phyloP scores from a whole-genome alignment of 176 grass and related monocot species.

The Secale cereale region DNA sequence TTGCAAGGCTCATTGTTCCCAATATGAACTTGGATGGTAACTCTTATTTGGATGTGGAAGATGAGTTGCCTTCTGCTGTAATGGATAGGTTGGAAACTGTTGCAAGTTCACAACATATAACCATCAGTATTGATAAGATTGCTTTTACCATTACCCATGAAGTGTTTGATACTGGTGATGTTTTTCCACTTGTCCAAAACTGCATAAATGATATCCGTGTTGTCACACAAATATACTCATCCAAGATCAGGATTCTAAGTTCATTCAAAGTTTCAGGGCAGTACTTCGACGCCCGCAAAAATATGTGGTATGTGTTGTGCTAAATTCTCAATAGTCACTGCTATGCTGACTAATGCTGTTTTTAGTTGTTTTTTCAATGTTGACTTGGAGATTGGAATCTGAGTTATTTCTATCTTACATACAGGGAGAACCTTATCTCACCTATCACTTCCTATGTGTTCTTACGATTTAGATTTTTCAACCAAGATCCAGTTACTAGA shows the following conservation, averaged over 20 bases:
- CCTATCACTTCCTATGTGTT: slow-evolving; percentile 61
- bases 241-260: slow-evolving; percentile 71
- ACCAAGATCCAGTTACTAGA: slow-evolving; percentile 29
- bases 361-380: slow-evolving; percentile 18
- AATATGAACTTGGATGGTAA: slow-evolving; percentile 18
- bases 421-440: slow-evolving; percentile 73
- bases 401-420: slow-evolving; percentile 35
- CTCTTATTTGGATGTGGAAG: slow-evolving; percentile 40
- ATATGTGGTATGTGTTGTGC: slow-evolving; percentile 60
- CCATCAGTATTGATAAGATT: slow-evolving; percentile 56
- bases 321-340: neutral
- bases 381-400: slow-evolving; percentile 14
- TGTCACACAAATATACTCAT: slow-evolving; percentile 50
- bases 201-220: slow-evolving; percentile 64
- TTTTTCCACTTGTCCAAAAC: slow-evolving; percentile 61
- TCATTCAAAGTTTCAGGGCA: slow-evolving; percentile 57
- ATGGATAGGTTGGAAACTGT: slow-evolving; percentile 38
- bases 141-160: slow-evolving; percentile 65
- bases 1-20: slow-evolving; percentile 33
- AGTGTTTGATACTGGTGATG: slow-evolving; percentile 55
- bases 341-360: slow-evolving; percentile 7
- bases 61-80: slow-evolving; percentile 25
- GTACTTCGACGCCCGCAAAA: slow-evolving; percentile 56
- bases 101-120: slow-evolving; percentile 53
- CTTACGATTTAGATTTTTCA: slow-evolving; percentile 54